Evolutionary conservation across 2,329 filamentous ascomycete species (phyloP).

Genomic region (Onygenales sp.): DNA sequence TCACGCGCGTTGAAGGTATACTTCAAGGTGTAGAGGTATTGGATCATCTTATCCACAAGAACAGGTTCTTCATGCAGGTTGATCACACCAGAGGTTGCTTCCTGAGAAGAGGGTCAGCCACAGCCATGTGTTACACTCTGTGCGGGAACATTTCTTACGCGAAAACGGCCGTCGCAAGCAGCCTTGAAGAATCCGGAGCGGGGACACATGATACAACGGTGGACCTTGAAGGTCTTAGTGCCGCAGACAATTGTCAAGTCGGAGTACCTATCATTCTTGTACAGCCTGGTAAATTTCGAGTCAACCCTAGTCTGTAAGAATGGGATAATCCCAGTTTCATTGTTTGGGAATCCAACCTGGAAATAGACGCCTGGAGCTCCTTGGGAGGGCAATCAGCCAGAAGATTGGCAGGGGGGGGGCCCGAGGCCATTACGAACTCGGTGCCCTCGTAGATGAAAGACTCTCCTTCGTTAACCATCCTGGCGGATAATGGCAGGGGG

Average conservation of each 20-base stretch:
- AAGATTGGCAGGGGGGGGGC: too few relatives aligned
- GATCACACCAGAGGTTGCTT: slow-evolving; percentile 6
- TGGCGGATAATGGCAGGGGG: too few relatives aligned
- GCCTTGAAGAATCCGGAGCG: slow-evolving; percentile 11
- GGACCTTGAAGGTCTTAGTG: slow-evolving; percentile 10
- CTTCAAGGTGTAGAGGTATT: slow-evolving; percentile 6
- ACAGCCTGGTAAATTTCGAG: neutral
- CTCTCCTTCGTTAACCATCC: too few relatives aligned
- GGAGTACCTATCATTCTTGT: slow-evolving; percentile 5
- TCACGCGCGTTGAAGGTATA: neutral
- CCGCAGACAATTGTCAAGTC: slow-evolving; percentile 10
- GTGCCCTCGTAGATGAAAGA: too few relatives aligned
- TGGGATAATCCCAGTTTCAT: neutral
- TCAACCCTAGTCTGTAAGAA: neutral
- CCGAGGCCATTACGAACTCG: too few relatives aligned
- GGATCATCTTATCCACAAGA: slow-evolving; percentile 6
- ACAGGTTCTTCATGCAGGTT: slow-evolving; percentile 6
- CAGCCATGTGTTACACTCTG: neutral
- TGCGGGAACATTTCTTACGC: slow-evolving; percentile 3
- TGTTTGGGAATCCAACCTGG: neutral
- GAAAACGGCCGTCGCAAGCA: slow-evolving; percentile 9
- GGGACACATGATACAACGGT: slow-evolving; percentile 13
- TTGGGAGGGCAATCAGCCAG: neutral
- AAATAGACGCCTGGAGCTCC: neutral
- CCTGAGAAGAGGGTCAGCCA: slow-evolving; percentile 2